Conservation (phyloP, 345 rosid species). For the Punica granatum region DNA sequence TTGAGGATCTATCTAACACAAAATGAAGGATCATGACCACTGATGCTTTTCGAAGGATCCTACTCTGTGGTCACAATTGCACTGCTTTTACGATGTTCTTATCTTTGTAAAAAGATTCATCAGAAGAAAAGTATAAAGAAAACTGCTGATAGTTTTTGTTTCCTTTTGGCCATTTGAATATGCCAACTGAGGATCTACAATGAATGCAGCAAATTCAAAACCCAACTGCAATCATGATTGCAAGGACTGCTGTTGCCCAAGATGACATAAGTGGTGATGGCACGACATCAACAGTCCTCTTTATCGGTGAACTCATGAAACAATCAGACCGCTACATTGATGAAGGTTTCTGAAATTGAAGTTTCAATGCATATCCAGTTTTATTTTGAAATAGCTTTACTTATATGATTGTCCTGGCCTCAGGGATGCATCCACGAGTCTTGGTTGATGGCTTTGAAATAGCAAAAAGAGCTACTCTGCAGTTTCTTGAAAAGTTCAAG, state of each 20-base stretch:
- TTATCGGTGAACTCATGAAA: conserved; percentile 97
- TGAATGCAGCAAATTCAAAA: conserved; percentile 89
- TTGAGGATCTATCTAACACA: background rate
- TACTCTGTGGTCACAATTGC: background rate
- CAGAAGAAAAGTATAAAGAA: background rate
- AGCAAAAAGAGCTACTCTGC: conserved; percentile 91
- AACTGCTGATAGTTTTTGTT: background rate
- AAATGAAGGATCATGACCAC: background rate
- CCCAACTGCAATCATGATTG: conserved; percentile 98
- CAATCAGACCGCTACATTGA: conserved; percentile 95
- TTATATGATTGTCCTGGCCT: conserved; percentile 1
- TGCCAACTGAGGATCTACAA: background rate
- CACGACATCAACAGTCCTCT: conserved; percentile 88
- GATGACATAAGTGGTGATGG: conserved; percentile 98
- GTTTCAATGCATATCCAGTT: background rate
- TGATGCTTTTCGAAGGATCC: background rate
- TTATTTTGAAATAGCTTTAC: background rate
- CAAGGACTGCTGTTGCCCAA: conserved; percentile 98
- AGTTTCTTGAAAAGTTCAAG: conserved; percentile 86
- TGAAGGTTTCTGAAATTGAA: conserved; percentile 39
- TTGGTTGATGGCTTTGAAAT: conserved; percentile 96
- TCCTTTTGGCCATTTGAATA: background rate
- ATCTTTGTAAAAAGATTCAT: background rate
- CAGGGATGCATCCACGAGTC: conserved; percentile 99
- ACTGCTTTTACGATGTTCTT: background rate